Evolutionary conservation across 805 yeast species (phyloP), one percentile per base, ranked within the genome.

Genomic region (Candida adriatica): DNA sequence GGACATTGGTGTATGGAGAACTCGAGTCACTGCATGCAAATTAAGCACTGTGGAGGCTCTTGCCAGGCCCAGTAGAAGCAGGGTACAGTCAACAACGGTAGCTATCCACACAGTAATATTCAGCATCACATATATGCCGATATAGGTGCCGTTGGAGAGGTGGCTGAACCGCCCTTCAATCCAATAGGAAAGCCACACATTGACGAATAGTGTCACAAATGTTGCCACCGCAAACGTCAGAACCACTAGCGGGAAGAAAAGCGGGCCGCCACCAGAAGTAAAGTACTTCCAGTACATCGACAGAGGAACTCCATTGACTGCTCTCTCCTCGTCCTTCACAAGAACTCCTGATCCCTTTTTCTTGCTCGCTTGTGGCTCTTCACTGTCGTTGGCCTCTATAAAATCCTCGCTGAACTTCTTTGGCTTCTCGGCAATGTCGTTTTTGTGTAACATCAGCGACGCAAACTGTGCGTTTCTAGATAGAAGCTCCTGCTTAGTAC

Each of bases 101-200:
- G 75, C 52, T 5, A 30, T 6, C 13, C 27, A 8, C 6, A 9
- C 8, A 4, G 13, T 5, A 18, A 31, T 6, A 0, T 77, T 60
- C 42, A 78, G 61, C 65, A 76, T 60, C 18, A 80, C 74, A 27
- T 53, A 53, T 25, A 81, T 42, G 0, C 90, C 94, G 48, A 79
- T 79, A 56, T 84, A 84, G 38, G 73, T 69, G 1, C 70, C 66
- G 31, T 64, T 58, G 8, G 66, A 30, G 33, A 59, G 53, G 15
- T 51, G 49, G 5, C 50, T 39, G 44, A 79, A 83, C 48, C 67
- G 72, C 32, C 64, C 39, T 14, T 64, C 68, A 2, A 76, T 59
- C 94, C 94, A 83, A 53, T 76, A 83, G 3, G 87, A 72, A 35
- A 84, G 62, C 90, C 88, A 80, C 6, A 79, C 75, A 51, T 77